Base-by-base conservation (phyloP, 805 yeast species). In the Maudiozyma pseudohumilis region DNA sequence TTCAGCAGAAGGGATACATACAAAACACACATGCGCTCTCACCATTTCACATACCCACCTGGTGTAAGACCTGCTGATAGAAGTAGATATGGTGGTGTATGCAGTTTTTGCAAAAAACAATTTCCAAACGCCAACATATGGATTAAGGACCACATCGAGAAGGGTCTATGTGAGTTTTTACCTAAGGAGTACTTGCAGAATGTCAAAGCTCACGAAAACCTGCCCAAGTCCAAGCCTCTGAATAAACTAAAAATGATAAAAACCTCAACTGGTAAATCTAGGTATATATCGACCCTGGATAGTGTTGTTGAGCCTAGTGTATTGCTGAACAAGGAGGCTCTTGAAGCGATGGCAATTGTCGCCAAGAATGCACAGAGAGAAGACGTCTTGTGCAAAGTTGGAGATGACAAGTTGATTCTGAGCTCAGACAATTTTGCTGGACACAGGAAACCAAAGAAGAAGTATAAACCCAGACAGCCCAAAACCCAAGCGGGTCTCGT, bases 1-100 rank as follows among this genome's bases (percentile, higher is more conserved):
- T 87, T 87, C 55, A 81, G 94, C 12, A 72, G 96, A 52, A 73
- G 95, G 51, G 96, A 87, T 58, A 88, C 96, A 1, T 87, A 77
- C 65, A 87, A 87, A 65, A 86, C 95, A 1, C 96, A 87, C 63
- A 69, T 87, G 48, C 86, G 84, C 55, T 80, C 94, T 12, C 73
- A 92, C 47, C 96, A 87, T 63, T 84, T 84, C 60, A 73, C 73
- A 38, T 86, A 85, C 53, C 95, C 96, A 4, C 79, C 80, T 13
- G 94, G 94, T 17, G 80, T 88, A 3, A 75, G 76, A 51, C 74
- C 84, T 16, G 73, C 67, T 26, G 77, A 78, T 48, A 71, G 95
- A 41, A 65, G 71, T 20, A 69, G 74, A 33, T 75, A 74, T 43
- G 63, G 75, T 30, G 96, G 96, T 8, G 67, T 77, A 59, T 87